phyloP scores from a whole-genome alignment of 176 grass and related monocot genomes.

The Avena insularis region DNA sequence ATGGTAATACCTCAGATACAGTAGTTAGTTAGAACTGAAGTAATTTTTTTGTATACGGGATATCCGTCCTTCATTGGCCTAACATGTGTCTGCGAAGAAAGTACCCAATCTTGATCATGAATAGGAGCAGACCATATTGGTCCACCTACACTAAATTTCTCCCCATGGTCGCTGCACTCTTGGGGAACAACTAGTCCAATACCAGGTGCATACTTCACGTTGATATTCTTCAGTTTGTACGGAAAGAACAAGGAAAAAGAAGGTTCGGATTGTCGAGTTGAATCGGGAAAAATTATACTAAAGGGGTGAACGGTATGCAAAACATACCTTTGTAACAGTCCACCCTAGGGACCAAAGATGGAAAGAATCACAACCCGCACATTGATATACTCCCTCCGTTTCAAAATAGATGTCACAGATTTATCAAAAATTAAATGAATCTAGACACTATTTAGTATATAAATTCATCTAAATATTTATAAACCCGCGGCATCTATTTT shows the following conservation, averaged over 20 bases:
- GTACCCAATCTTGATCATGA: slow-evolving; percentile 93
- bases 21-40: slow-evolving; percentile 80
- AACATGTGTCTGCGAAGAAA: slow-evolving; percentile 71
- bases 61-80: slow-evolving; percentile 77
- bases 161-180: slow-evolving; percentile 81
- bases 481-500: too few species aligned
- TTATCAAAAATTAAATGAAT: too few species aligned
- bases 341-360: slow-evolving; percentile 87
- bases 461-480: too few species aligned
- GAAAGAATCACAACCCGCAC: slow-evolving; percentile 96
- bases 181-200: slow-evolving; percentile 92
- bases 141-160: slow-evolving; percentile 91
- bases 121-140: slow-evolving; percentile 98
- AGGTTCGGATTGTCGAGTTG: slow-evolving; percentile 19
- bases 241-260: slow-evolving; percentile 39
- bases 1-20: slow-evolving; percentile 73
- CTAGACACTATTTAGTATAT: too few species aligned
- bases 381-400: slow-evolving; percentile 62
- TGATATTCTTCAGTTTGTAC: slow-evolving; percentile 65
- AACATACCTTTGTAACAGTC: slow-evolving; percentile 73
- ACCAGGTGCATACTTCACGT: slow-evolving; percentile 78
- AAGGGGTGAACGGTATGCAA: not conserved
- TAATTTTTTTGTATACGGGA: slow-evolving; percentile 85
- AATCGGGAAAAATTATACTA: not conserved
- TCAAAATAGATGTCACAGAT: too few species aligned